Evolutionary conservation across 345 rosid genomes (phyloP), one percentile per base, ranked within the genome.

Genomic region (Kandelia obovata): DNA sequence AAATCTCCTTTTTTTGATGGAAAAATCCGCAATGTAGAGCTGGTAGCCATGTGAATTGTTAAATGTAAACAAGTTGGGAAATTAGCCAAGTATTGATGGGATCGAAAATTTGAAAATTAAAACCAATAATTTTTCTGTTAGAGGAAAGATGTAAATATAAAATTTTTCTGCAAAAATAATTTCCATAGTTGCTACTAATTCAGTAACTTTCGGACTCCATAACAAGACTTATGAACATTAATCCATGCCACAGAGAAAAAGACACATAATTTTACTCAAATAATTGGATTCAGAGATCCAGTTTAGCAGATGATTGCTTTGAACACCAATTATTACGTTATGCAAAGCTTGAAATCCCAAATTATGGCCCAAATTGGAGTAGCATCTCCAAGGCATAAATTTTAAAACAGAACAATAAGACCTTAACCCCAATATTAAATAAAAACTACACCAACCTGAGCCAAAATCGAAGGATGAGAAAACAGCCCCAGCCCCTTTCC

Each of bases 361-460:
- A 49, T 5, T 6, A 20, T 30, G 23, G 37, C 8, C 7, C 26
- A 26, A 26, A 15, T 34, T 34, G 37, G 37, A 34, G 7, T 1
- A 34, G 7, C 1, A 34, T 7, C 1, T 34, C 37, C 37, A 34
- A 34, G 37, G 7, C 37, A 34, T 34, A 7, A 34, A 34, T 5
- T 17, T 26, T 4, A 56, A 19, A 43, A 43, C 49, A 43, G 19
- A 43, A 13, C 49, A 43, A 43, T 13, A 43, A 43, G 17, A 13
- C 16, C 17, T 43, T 13, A 11, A 43, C 49, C 49, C 17, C 19
- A 43, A 43, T 4, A 43, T 43, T 3, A 43, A 43, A 65, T 46
- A 9, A 57, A 16, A 52, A 39, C 17, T 30, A 25, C 57, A 71
- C 80, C 13, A 62, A 94, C 97, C 97, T 86, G 93, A 58, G 88